Base-by-base conservation (phyloP, 2,329 filamentous ascomycete species). In the Aspergillus sp. region DNA sequence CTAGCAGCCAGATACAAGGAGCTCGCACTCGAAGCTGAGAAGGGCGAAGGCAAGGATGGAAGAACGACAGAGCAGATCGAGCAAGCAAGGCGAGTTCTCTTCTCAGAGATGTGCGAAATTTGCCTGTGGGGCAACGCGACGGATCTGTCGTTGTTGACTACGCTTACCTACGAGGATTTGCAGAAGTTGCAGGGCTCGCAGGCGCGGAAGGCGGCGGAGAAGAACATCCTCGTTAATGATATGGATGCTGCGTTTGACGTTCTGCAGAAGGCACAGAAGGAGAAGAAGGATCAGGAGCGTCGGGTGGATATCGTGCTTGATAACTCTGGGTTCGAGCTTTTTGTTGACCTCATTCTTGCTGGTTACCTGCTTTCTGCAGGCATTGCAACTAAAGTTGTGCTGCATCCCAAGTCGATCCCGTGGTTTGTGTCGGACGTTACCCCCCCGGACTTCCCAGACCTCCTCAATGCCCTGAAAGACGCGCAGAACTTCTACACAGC, bases 351-450 rank as follows among this genome's bases (percentile, higher is more conserved):
- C 7, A 84, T 97, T 49, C 79, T 98, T 2, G 90, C 89, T 0
- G 91, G 90, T 1, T 98, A 95, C 65, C 77, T 98, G 12, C 77
- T 98, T 5, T 84, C 88, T 0, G 78, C 89, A 0, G 88, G 86
- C 0, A 81, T 98, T 5, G 93, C 93, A 0, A 96, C 90, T 0
- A 82, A 83, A 20, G 78, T 98, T 12, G 83, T 97, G 17, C 79
- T 98, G 7, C 90, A 95, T 62, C 90, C 93, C 45, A 98, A 98
- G 73, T 85, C 83, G 19, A 90, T 98, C 49, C 93, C 93, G 1
- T 98, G 93, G 93, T 98, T 97, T 64, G 93, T 98, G 43, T 96
- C 90, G 1, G 93, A 98, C 61, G 93, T 97, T 3, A 71, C 95
- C 9, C 90, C 91, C 0, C 78, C 75, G 37, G 93, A 98, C 70